Evolutionary conservation across 768 basidiomycete genomes (phyloP), one percentile per base, ranked within the genome.

Genomic region (Lactarius deliciosus): DNA sequence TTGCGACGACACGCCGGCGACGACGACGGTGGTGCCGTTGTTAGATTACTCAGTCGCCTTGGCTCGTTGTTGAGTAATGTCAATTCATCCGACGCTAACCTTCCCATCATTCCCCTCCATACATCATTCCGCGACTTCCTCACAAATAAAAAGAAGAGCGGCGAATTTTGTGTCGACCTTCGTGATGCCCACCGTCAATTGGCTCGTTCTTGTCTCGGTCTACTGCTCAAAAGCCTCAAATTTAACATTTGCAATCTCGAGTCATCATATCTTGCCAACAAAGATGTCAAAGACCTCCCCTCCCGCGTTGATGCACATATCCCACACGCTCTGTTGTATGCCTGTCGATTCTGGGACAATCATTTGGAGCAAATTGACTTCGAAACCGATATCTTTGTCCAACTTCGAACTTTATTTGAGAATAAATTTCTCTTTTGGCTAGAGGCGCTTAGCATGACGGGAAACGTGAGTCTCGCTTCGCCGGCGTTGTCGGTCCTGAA

Each of bases 201-300:
- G 25, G 16, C 57, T 2, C 32, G 3, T 41, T 41, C 40, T 16
- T 41, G 40, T 41, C 38, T 60, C 40, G 28, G 18, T 5, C 2
- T 36, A 9, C 30, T 62, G 32, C 20, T 50, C 10, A 2, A 34
- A 10, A n/a, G 18, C n/a, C 47, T 62, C 30, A 41, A 47, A 9
- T 62, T 62, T 18, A 62, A 62, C 7, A 62, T 62, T 18, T 62
- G 61, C 15, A 20, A 50, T 28, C 61, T 62, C 20, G 61, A 62
- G 20, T 30, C 40, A 2, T 62, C 61, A 32, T 50, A 50, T 18
- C 45, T 30, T 8, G 18, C 47, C 2, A 62, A 62, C n/a, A 20
- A 53, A 9, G 61, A 54, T 2, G 15, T 62, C 10, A 3, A 3
- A 13, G 61, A 62, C 30, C 61, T 62, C 22, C 7, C 10, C 0